Base-by-base conservation (phyloP, 2,329 filamentous ascomycete genomes). In the Sporothrix brunneoviolacea region DNA sequence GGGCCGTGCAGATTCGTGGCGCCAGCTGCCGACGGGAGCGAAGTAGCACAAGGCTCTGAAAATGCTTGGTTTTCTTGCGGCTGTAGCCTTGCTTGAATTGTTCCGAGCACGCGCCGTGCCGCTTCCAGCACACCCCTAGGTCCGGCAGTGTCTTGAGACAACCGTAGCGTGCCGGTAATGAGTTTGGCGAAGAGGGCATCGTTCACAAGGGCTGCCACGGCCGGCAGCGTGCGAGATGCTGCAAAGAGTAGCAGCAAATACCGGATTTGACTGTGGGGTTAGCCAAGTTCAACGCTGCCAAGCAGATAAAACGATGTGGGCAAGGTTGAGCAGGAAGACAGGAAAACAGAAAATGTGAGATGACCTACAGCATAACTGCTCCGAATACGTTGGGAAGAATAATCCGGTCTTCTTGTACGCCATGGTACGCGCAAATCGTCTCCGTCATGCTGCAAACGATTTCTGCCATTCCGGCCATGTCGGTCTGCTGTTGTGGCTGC, bases 201-300 rank as follows among this genome's bases (percentile, higher is more conserved):
- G 16, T 38, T 30, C 0, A 53, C 30, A 27, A 48, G 28, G 3
- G 39, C 38, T 4, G 35, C 44, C 15, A 53, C 48, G 0, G 18
- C 24, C 3, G 48, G 49, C 15, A 52, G 13, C 1, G 37, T 33
- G 24, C 54, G 52, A 15, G 52, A 52, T 2, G 51, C 54, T 2
- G 54, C 50, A 41, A 52, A 58, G 4, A 58, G 47, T 2, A 58
- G 33, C 9, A 58, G 36, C 47, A 58, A 27, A 18, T 56, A 55
- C 1, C 56, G 56, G 32, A 54, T 56, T 56, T 58, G 56, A 16
- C 55, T 57, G 28, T 21, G n/a, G 16, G 44, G 44, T 37, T 10
- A 46, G 18, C 32, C 32, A 12, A 6, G 42, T 4, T 18, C 5
- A 8, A 22, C 18, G 16, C 19, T 13, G 8, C 13, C 22, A 2